Evolutionary conservation across 2,329 filamentous ascomycete genomes (phyloP), one percentile per base, ranked within the genome.

Genomic region (Aspergillus melleus): DNA sequence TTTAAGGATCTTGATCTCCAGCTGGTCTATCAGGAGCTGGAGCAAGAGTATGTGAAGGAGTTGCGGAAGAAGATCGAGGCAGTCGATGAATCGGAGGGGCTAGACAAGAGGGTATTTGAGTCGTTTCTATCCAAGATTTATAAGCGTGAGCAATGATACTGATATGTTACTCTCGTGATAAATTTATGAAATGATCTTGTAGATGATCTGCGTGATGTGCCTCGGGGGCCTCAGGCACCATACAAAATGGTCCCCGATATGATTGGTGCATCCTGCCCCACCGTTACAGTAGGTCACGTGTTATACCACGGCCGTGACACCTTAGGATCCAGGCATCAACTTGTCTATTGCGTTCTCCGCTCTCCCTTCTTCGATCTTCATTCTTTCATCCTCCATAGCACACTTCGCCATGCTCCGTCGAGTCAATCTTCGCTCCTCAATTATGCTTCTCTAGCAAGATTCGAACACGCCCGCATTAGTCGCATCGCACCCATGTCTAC

Each of bases 81-180:
- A 62, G 82, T 97, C 55, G 92, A 99, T 72, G 93, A 97, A 84
- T 88, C 84, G 63, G 86, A 90, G 65, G 95, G 95, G 14, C 80
- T 99, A 72, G 97, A 96, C 85, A 95, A 91, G 84, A 85, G 84
- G 60, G 86, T 98, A 44, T 96, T 98, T 68, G 89, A 96, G 70
- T 85, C 86, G 50, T 99, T 98, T 84, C 82, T 99, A 65, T 83
- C 84, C 77, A 99, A 99, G 86, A 98, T 99, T 4, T 74, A 98
- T 97, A 86, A 96, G 96, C 87, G 26, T 29, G 26, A 29, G 26
- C 26, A 29, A 29, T 29, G 8, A 29, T 29, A 29, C 6, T 26
- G 24, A 26, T 26, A 26, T 26, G 24, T 26, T 26, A 26, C 4
- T 4, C 6, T 26, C 24, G 24, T 26, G 4, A 26, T 26, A 1